Percentiles rank a stretch among this genome's conserved stretches.
phyloP scores from a whole-genome alignment of 768 basidiomycete genomes.

The Trametopsis cervina region DNA sequence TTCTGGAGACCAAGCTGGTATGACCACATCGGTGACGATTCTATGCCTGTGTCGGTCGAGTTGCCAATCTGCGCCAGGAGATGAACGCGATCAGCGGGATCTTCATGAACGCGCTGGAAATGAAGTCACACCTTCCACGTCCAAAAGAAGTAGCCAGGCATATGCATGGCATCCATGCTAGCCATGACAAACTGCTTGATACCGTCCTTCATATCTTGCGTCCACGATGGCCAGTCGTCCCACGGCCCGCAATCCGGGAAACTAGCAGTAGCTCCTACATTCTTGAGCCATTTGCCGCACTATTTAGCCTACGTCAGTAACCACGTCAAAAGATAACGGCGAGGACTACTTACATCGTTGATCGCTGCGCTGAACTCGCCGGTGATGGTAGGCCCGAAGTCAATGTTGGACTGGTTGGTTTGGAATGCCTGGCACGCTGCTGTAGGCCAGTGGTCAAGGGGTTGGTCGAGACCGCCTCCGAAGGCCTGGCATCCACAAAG shows the following conservation, averaged over 20 bases:
- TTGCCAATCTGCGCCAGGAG: constrained; percentile 42
- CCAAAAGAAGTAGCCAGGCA: constrained; percentile 63
- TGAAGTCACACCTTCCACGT: constrained; percentile 54
- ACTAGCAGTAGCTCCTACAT: constrained; percentile 19
- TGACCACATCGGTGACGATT: constrained; percentile 58
- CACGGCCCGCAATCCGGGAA: constrained; percentile 32
- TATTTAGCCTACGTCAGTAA: not conserved
- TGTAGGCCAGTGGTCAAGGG: constrained; percentile 20
- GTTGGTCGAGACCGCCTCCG: constrained; percentile 20
- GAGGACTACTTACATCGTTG: constrained; percentile 33
- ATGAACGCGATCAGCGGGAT: not conserved
- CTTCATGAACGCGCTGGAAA: not conserved
- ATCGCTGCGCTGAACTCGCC: constrained; percentile 72
- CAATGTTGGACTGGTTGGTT: constrained; percentile 27
- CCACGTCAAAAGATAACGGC: not conserved
- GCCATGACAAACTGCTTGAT: constrained; percentile 44
- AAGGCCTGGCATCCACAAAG: constrained; percentile 17
- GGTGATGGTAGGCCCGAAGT: constrained; percentile 64
- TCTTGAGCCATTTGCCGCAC: constrained; percentile 49
- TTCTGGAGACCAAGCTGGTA: constrained; percentile 63
- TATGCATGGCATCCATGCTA: constrained; percentile 60
- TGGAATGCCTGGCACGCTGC: constrained; percentile 20
- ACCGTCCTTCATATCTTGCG: constrained; percentile 42
- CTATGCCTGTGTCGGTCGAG: constrained; percentile 39
- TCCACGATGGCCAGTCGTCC: constrained; percentile 48